Conservation (phyloP, 75 land plant species). For the Azolla pinnata region DNA sequence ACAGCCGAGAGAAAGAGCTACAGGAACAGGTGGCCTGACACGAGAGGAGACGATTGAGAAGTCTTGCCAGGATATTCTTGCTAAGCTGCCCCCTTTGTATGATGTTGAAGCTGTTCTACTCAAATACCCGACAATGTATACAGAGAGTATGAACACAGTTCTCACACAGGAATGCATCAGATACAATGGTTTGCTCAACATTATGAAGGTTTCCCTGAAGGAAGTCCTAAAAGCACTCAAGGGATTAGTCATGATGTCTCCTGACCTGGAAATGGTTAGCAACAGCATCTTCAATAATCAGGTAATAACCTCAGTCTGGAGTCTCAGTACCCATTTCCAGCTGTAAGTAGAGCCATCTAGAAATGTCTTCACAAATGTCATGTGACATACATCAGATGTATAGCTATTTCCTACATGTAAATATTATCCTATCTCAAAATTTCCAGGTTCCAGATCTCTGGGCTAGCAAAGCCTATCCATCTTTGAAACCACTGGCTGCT, state of each 20-base stretch:
- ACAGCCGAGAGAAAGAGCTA: constrained; percentile 24
- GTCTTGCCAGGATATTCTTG: constrained; percentile 18
- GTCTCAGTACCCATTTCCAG: too few relatives aligned
- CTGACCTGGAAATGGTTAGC: constrained; percentile 29
- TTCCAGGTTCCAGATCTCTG: constrained; percentile 32
- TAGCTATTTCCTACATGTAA: too few relatives aligned
- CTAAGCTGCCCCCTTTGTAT: constrained; percentile 8
- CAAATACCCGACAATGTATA: constrained; percentile 32
- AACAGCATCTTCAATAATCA: constrained; percentile 27
- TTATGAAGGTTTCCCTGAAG: constrained; percentile 16
- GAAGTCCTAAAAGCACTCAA: constrained; percentile 30
- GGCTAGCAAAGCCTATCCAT: constrained; percentile 36
- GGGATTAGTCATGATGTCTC: constrained; percentile 32
- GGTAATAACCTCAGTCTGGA: constrained; percentile 18
- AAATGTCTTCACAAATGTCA: too few relatives aligned
- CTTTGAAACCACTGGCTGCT: constrained; percentile 26
- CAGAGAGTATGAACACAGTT: constrained; percentile 35
- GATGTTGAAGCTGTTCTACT: constrained; percentile 20
- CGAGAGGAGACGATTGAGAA: constrained; percentile 27
- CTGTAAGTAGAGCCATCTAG: too few relatives aligned
- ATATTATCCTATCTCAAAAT: not conserved
- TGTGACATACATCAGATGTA: too few relatives aligned
- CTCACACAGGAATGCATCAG: constrained; percentile 32
- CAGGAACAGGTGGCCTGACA: constrained; percentile 23
- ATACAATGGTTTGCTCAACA: constrained; percentile 21